Evolutionary conservation across 2,329 filamentous ascomycete genomes (phyloP), one percentile per base, ranked within the genome.

Genomic region (Colletotrichum liriopes): DNA sequence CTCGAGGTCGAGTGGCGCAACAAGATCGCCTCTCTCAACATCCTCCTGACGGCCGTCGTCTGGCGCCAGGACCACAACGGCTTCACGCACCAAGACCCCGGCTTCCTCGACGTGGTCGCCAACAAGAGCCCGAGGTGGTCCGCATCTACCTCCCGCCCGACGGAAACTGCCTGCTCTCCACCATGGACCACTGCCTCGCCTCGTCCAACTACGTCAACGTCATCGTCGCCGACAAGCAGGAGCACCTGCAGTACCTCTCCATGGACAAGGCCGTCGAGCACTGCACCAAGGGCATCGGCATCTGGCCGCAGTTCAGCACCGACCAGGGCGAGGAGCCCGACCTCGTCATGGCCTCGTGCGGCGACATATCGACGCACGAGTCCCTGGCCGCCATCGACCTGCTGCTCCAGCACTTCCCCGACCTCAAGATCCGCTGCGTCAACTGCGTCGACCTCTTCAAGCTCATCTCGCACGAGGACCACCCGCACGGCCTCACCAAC

Each of bases 41-140:
- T 95, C 75, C 87, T 95, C 18, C 86, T 95, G 65, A 95, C 93
- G 1, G 90, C 92, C 2, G 93, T 93, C 9, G 93, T 95, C 70
- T 95, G 93, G 93, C 86, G 93, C 77, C 93, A 95, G 84, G 93
- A 95, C 75, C 93, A 95, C 85, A 95, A 95, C 77, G 93, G 93
- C 45, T 95, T 95, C 83, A 94, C 92, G 0, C 93, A 95, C 79
- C 93, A 95, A 79, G 93, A 94, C 75, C 93, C 93, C 0, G 93
- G 93, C 49, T 95, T 95, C 87, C 87, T 95, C 16, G 93, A 94
- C 75, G 91, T 95, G 0, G 89, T 95, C 2, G 91, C 90, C 75
- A 95, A 95, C 85, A 95, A 95, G 84, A 92, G 89, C 75, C 93
- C 9, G 92, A 94, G 76, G 92, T 95, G 5, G 93, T 94, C 20